Base-by-base conservation (phyloP, 768 basidiomycete genomes). In the Suillus placidus region DNA sequence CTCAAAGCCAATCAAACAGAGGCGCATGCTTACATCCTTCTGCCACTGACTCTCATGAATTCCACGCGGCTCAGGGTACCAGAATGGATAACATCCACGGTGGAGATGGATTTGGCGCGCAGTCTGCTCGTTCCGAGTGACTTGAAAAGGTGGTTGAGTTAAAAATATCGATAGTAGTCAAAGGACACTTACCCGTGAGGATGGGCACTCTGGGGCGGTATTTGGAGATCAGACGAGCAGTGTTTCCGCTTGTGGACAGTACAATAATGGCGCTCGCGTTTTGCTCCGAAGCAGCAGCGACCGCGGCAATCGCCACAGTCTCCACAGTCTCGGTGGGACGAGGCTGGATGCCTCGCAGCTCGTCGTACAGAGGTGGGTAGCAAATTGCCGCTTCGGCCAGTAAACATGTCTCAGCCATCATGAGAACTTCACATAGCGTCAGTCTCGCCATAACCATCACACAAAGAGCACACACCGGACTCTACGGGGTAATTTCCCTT, bases 401-500 rank as follows among this genome's bases (percentile, higher is more conserved):
- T 73, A 95, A 85, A 77, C 97, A 98, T 4, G 96, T 99, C 84
- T 99, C 97, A 61, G 97, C 97, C 97, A 99, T 99, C 97, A 99
- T 97, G 72, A 95, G 86, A 69, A 99, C 96, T 94, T 70, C 32
- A 16, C 62, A 55, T 60, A 32, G 43, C 30, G 45, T 65, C 64
- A 64, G 69, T 69, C 49, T 30, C 47, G 52, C 55, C 52, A n/a
- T 5, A 63, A 42, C 10, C 35, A 37, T 23, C 6, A 32, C 34
- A 47, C 34, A 32, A 23, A 49, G 60, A 60, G 38, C 18, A 78
- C 88, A 37, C 74, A 91, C 94, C 95, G 61, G 97, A 96, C 78
- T 97, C 89, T 75, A 98, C 87, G 62, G 97, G 97, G 80, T 99
- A 99, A 68, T 86, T 82, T 67, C 97, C 97, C 84, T 99, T 99